Base-by-base conservation (phyloP, 2,329 filamentous ascomycete species). In the Fusarium chlamydosporum region DNA sequence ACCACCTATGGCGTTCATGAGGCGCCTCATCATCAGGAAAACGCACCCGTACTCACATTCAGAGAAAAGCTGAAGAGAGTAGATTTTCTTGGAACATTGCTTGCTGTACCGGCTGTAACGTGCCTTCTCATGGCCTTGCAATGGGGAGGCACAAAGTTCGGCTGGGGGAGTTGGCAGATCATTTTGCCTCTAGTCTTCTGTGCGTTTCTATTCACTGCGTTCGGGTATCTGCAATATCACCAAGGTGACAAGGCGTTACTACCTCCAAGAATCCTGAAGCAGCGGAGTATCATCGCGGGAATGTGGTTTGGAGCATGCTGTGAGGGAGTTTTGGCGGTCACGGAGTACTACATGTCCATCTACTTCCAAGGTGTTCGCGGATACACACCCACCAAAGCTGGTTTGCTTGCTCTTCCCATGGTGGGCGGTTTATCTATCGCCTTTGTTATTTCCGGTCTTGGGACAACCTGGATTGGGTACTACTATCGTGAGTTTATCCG, bases 301-400 rank as follows among this genome's bases (percentile, higher is more conserved):
- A 74, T 68, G 60, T 74, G 70, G 72, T 73, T 54, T 7, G 57
- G 64, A 9, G 70, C 72, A 0, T 74, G 72, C 37, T 62, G 57
- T 2, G 72, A 74, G 15, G 71, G 72, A 1, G 48, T 74, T 0
- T 58, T 74, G 5, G 47, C 68, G 0, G 72, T 74, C 4, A 72
- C 72, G 0, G 71, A 74, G 27, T 74, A 72, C 6, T 74, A 74
- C 54, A 74, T 74, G 68, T 65, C 66, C 10, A 74, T 74, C 4
- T 74, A 74, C 51, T 74, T 74, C 5, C 72, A 74, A 12, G 72
- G 70, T 12, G 72, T 74, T 3, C 34, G 64, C 7, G 72, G 72
- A 2, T 72, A 72, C 11, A 40, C 72, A 4, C 57, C 72, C 2
- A 56, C 72, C 0, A 55, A 60, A 11, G 66, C 72, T 15, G 72